Base-by-base conservation (phyloP, 2,329 filamentous ascomycete species). In the Ophiostoma perfectum region DNA sequence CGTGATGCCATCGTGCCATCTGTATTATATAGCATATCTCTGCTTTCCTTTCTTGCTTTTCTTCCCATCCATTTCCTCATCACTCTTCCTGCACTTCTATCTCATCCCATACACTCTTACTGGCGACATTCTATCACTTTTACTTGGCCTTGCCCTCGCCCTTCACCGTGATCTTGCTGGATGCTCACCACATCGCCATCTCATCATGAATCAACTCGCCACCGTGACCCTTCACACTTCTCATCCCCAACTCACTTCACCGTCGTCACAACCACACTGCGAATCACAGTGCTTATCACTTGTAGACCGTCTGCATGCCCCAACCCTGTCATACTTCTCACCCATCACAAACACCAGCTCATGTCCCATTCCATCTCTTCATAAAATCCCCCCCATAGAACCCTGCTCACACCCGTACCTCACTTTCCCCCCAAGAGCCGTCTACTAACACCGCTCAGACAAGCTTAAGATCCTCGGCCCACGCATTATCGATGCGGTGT, bases 401-500 rank as follows among this genome's bases (percentile, higher is more conserved):
- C 27, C 27, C 27, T 27, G 27, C 27, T 27, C 27, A 27, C 27
- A 27, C 27, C 27, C 27, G 27, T 27, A 38, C 38, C 11, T 39
- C 12, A 16, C 11, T 18, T 39, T 41, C 38, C 36, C 14, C 58
- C 2, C 18, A 5, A 42, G 42, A 11, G 3, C 6, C 11, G 6
- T 38, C 38, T n/a, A 9, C 47, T 18, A 39, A 65, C 14, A 42
- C 39, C 39, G 18, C 27, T 42, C 49, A 55, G 8, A 38, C 36
- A 18, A 39, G 12, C 42, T 11, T 47, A 38, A 27, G 27, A 27
- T 27, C 2, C 27, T 27, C 27, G 27, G 63, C 41, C 65, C 47
- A 47, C 45, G 36, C 38, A 41, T 14, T 60, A 27, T 55, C 52
- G 63, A 70, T 70, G 67, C 67, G 39, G 64, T 16, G 38, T 55